These are phyloP conservation scores for Spergularia bocconei DNA, from an alignment of 148 eudicot species.

Conservation along the genomic window DNA sequence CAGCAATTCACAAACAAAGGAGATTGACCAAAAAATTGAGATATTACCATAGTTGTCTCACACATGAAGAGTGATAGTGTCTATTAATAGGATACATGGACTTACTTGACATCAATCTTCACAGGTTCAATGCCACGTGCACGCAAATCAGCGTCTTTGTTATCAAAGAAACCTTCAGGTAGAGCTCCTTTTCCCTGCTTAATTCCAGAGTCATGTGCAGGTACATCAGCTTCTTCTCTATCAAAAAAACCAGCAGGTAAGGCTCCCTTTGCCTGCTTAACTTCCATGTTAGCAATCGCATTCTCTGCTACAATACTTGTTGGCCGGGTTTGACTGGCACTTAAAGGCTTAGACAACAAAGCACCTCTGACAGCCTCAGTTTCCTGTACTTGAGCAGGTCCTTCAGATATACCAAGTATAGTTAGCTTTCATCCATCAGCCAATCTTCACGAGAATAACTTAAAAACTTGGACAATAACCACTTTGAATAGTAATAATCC, in stretches of 20 bases:
- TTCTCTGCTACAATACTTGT: constrained; percentile 28
- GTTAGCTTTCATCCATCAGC: not conserved
- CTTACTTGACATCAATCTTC: constrained; percentile 84
- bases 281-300: constrained; percentile 31
- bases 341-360: constrained; percentile 29
- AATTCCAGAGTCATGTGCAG: constrained; percentile 60
- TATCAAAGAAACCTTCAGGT: constrained; percentile 93
- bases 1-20: not conserved
- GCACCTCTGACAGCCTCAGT: constrained; percentile 25
- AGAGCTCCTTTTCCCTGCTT: constrained; percentile 59
- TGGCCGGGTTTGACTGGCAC: constrained; percentile 30
- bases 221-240: constrained; percentile 82
- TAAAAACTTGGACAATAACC: too few species aligned
- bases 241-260: constrained; percentile 91
- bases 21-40: not conserved
- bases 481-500: not conserved
- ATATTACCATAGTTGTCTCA: not conserved
- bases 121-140: constrained; percentile 93
- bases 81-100: constrained; percentile 2
- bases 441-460: not conserved
- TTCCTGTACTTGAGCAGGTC: constrained; percentile 26
- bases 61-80: not conserved
- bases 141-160: constrained; percentile 89
- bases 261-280: constrained; percentile 51
- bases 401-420: constrained; percentile 25